Evolutionary conservation across 2,329 filamentous ascomycete species (phyloP).

Genomic region (Aspergillus sp.): DNA sequence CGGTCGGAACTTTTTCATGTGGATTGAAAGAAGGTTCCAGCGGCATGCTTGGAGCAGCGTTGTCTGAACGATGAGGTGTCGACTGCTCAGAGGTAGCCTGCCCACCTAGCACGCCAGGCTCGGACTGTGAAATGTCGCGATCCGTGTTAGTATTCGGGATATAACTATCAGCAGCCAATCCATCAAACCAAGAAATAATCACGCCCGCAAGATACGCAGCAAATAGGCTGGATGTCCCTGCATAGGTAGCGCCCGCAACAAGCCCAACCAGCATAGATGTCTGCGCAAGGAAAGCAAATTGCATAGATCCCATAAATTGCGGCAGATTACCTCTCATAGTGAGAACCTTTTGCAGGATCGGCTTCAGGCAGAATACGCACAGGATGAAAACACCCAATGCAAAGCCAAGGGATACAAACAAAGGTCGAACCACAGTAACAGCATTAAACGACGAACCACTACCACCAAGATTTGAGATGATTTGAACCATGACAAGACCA

Average conservation of each 20-base stretch:
- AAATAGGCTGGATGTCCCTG: slow-evolving; percentile 59
- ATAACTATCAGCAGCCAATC: neutral
- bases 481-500: slow-evolving; percentile 74
- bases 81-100: neutral
- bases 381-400: slow-evolving; percentile 29
- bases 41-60: neutral
- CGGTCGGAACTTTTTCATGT: slow-evolving; percentile 17
- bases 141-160: neutral
- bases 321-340: slow-evolving; percentile 12
- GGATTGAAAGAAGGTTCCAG: neutral
- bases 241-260: slow-evolving; percentile 53
- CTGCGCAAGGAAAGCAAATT: slow-evolving; percentile 45
- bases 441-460: neutral
- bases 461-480: slow-evolving; percentile 57
- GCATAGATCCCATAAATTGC: slow-evolving; percentile 4
- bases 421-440: neutral
- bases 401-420: neutral
- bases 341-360: slow-evolving; percentile 12
- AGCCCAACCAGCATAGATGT: slow-evolving; percentile 49
- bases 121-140: too few species aligned
- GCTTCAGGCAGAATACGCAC: slow-evolving; percentile 27
- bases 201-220: slow-evolving; percentile 61
- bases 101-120: too few species aligned
- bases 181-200: slow-evolving; percentile 54
- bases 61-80: neutral